Evolutionary conservation across 495 filamentous ascomycete genomes (phyloP).

Genomic region (Haplographium delicatum): DNA sequence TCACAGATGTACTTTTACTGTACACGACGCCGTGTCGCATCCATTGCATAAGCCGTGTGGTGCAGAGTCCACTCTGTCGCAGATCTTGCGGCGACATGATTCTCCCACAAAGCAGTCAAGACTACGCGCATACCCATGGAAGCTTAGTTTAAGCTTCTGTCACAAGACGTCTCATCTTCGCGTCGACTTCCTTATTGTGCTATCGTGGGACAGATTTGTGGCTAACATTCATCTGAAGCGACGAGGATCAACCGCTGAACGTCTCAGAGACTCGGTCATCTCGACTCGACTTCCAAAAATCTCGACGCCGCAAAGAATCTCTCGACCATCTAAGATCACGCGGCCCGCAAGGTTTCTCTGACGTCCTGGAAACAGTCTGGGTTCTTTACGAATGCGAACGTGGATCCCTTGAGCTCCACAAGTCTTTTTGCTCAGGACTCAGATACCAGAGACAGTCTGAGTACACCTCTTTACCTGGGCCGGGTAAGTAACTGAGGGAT

Average conservation of each 20-base stretch:
- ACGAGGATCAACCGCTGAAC: slow-evolving; percentile 17
- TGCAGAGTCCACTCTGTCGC: background rate
- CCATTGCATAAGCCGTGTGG: background rate
- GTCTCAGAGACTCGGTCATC: slow-evolving; percentile 9
- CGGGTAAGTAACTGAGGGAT: background rate
- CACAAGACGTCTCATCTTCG: slow-evolving; percentile 23
- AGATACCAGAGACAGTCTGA: background rate
- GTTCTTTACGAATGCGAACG: slow-evolving; percentile 4
- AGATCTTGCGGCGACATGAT: background rate
- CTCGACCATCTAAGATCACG: slow-evolving; percentile 1
- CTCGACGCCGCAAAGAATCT: slow-evolving; percentile 8
- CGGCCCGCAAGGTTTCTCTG: slow-evolving; percentile 13
- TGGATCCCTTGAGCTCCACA: background rate
- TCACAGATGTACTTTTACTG: background rate
- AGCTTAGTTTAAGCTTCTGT: slow-evolving; percentile 24
- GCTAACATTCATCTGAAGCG: slow-evolving; percentile 25
- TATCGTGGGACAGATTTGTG: slow-evolving; percentile 18
- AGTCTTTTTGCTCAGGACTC: background rate
- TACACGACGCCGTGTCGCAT: background rate
- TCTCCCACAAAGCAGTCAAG: background rate
- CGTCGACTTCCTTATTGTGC: slow-evolving; percentile 11
- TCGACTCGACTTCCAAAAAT: slow-evolving; percentile 10
- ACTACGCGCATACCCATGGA: background rate
- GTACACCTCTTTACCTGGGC: background rate
- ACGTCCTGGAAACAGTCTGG: slow-evolving; percentile 4